These are phyloP conservation scores for Heliamphora exappendiculata DNA, from an alignment of 148 eudicot genomes.

Conservation along the genomic window DNA sequence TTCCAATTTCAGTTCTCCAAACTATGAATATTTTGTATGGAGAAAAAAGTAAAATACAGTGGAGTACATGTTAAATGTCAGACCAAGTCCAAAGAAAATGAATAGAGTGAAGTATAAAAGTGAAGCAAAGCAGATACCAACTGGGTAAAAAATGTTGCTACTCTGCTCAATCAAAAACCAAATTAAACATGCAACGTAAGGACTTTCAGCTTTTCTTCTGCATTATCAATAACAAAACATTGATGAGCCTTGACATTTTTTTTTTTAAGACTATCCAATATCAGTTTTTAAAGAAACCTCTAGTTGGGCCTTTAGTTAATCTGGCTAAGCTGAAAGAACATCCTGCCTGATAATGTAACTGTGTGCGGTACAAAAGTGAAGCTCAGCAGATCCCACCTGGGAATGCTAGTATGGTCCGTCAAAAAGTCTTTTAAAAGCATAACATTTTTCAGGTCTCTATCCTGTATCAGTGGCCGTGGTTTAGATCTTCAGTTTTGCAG, in stretches of 20 bases:
- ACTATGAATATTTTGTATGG: slow-evolving; percentile 17
- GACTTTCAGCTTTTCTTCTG: background rate
- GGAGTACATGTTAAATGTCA: background rate
- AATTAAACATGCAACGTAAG: no score
- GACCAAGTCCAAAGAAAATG: background rate
- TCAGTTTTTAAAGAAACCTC: background rate
- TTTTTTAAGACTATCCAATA: background rate
- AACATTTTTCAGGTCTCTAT: no score
- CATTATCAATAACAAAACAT: background rate
- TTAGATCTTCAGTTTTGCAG: no score
- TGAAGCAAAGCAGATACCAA: background rate
- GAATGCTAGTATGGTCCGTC: background rate
- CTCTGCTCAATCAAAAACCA: background rate
- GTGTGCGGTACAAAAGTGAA: background rate
- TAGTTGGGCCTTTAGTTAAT: background rate
- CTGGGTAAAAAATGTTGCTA: background rate
- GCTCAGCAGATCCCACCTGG: background rate
- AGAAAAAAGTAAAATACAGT: background rate
- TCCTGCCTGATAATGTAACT: background rate
- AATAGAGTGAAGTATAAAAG: background rate
- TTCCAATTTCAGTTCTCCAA: slow-evolving; percentile 84
- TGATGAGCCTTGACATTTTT: background rate
- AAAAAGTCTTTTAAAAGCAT: no score
- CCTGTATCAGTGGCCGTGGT: no score
- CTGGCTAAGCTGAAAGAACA: background rate